phyloP scores from a whole-genome alignment of 108 stramenopile species.

The Aurantiochytrium sp. region DNA sequence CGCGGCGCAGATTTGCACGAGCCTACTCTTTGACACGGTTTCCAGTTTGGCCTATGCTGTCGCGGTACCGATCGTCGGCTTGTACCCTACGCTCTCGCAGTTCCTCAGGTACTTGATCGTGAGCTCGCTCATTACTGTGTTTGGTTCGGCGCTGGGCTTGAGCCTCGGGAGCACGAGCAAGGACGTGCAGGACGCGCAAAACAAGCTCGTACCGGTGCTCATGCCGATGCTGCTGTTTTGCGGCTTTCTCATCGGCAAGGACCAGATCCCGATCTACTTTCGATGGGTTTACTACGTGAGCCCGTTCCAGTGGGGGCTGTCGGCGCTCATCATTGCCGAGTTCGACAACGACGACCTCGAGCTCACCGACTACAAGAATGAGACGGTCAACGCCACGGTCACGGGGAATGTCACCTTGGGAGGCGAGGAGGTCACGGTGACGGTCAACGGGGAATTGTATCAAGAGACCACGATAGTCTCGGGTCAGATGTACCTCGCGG shows the following conservation, averaged over 20 bases:
- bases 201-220: neutral
- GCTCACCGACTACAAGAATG: no score
- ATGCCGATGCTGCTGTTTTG: constrained; percentile 1
- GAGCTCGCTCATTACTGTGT: neutral
- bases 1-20: neutral
- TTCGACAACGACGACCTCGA: no score
- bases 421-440: no score
- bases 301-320: neutral
- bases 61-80: neutral
- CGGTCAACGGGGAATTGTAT: no score
- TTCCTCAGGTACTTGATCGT: neutral
- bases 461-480: no score
- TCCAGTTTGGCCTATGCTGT: neutral
- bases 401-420: no score
- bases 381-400: no score
- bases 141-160: neutral
- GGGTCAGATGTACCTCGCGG: neutral
- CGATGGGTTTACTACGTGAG: constrained; percentile 10
- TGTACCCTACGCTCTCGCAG: neutral
- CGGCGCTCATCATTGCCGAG: neutral
- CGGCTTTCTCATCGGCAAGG: neutral
- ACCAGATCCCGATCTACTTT: neutral
- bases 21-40: neutral
- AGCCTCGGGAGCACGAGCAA: neutral
- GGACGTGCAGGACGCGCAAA: neutral